Evolutionary conservation across 768 basidiomycete genomes (phyloP).

Genomic region (Panus rudis): DNA sequence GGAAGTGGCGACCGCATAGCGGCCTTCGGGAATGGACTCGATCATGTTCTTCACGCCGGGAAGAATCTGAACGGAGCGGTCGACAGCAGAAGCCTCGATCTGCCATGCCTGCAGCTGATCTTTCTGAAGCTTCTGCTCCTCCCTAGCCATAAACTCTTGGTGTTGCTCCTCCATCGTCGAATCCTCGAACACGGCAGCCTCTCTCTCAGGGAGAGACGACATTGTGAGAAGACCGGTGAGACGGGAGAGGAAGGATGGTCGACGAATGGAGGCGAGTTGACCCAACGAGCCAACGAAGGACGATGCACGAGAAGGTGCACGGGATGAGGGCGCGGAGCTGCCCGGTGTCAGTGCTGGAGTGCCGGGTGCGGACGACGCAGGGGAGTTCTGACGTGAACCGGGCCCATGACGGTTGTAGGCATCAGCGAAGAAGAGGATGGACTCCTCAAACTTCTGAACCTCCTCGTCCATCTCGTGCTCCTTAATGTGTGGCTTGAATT

Average conservation of each 20-base stretch:
- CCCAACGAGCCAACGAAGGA: conserved; percentile 28
- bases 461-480: conserved; percentile 50
- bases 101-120: conserved; percentile 44
- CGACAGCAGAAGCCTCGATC: conserved; percentile 46
- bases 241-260: conserved; percentile 40
- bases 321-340: conserved; percentile 35
- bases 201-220: conserved; percentile 25
- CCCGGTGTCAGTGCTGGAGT: conserved; percentile 38
- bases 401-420: conserved; percentile 41
- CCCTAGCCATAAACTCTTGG: conserved; percentile 25
- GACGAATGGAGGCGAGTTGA: conserved; percentile 27
- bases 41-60: conserved; percentile 66
- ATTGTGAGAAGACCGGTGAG: conserved; percentile 35
- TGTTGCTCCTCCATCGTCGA: conserved; percentile 27
- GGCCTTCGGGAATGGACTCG: conserved; percentile 54
- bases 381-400: conserved; percentile 25
- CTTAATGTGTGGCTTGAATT: conserved; percentile 52
- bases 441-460: conserved; percentile 55
- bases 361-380: conserved; percentile 26
- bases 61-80: conserved; percentile 62
- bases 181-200: conserved; percentile 26
- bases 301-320: conserved; percentile 36
- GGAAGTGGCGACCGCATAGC: conserved; percentile 67
- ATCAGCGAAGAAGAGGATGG: conserved; percentile 61
- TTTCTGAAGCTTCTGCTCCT: conserved; percentile 21